These are phyloP conservation scores for Sequoia sempervirens DNA, from an alignment of 75 land plant species.

Conservation along the genomic window DNA sequence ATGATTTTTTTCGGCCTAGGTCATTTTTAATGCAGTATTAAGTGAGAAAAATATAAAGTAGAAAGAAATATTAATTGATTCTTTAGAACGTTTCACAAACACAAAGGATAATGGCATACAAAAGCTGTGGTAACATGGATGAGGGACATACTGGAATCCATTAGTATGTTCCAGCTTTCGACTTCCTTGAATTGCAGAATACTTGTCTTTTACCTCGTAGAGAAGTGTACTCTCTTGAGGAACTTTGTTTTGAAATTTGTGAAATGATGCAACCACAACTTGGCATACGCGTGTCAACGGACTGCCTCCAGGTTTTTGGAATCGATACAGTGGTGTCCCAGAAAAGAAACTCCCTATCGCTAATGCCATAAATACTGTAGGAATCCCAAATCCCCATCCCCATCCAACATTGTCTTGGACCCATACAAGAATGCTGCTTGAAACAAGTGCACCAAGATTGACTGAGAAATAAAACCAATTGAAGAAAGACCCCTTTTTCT, in stretches of 20 bases:
- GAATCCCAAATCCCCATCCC: constrained; percentile 82
- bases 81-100: background rate
- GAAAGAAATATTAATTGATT: background rate
- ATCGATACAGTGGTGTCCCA: constrained; percentile 59
- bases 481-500: constrained; percentile 80
- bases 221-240: constrained; percentile 44
- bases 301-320: constrained; percentile 88
- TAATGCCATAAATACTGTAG: constrained; percentile 64
- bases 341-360: constrained; percentile 69
- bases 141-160: constrained; percentile 43
- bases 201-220: constrained; percentile 48
- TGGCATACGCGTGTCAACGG: constrained; percentile 66
- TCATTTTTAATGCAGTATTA: background rate
- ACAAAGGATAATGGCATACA: background rate
- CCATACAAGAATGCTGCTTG: constrained; percentile 76
- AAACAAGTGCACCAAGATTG: constrained; percentile 73
- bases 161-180: constrained; percentile 69
- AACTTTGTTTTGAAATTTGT: constrained; percentile 35
- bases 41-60: background rate
- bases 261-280: constrained; percentile 58
- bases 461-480: constrained; percentile 96
- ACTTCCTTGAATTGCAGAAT: constrained; percentile 73
- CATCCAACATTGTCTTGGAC: constrained; percentile 59
- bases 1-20: background rate
- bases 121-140: background rate